These are phyloP conservation scores for Hypoxylon trugodes DNA, from an alignment of 495 filamentous ascomycete genomes.

Conservation along the genomic window DNA sequence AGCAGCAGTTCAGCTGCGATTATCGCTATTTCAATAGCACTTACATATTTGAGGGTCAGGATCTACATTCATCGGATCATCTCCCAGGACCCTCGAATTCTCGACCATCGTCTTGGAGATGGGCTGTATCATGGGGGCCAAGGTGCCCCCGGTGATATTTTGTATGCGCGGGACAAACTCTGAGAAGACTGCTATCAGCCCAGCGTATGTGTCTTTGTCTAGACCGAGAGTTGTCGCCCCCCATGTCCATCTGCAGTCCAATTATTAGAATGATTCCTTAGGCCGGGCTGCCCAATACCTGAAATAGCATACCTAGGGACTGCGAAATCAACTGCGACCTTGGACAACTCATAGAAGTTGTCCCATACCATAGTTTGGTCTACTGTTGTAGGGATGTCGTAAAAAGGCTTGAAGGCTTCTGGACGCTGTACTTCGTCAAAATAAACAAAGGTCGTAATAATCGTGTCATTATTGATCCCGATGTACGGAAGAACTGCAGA, in stretches of 20 bases:
- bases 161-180: not conserved
- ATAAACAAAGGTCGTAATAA: conserved; percentile 6
- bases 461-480: conserved; percentile 6
- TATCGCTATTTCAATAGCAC: no score
- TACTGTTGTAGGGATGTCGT: not conserved
- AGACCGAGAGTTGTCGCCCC: not conserved
- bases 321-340: not conserved
- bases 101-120: conserved; percentile 7
- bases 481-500: conserved; percentile 1
- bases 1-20: no score
- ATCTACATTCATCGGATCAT: not conserved
- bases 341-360: conserved; percentile 2
- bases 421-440: not conserved
- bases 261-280: not conserved
- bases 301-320: conserved; percentile 1
- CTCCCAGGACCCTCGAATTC: not conserved
- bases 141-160: not conserved
- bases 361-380: not conserved
- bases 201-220: conserved; percentile 1
- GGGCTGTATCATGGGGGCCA: not conserved
- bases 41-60: not conserved
- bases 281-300: no score
- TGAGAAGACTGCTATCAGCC: not conserved
- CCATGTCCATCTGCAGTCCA: not conserved
- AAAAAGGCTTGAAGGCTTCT: conserved; percentile 1